These are phyloP conservation scores for Phytophthora crassamura DNA, from an alignment of 352 stramenopile genomes.

Conservation along the genomic window DNA sequence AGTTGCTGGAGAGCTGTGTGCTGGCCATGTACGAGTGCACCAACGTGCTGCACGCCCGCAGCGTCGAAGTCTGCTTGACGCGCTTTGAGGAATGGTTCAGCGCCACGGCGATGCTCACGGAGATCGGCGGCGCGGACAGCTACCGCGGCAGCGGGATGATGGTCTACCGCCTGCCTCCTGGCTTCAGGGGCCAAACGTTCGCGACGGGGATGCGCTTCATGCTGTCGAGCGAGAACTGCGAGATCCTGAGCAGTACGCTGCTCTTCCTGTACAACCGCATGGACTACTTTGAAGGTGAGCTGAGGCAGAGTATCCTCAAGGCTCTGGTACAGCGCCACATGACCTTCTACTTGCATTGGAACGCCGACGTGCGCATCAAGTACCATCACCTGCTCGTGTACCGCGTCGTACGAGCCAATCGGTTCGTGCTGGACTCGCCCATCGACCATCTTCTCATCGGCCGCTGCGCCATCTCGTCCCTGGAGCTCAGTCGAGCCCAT, in stretches of 20 bases:
- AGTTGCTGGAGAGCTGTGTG: conserved; percentile 70
- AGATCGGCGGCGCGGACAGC: conserved; percentile 26
- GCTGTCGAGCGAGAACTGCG: conserved; percentile 76
- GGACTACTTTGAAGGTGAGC: conserved; percentile 73
- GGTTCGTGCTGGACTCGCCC: conserved; percentile 66
- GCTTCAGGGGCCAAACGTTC: conserved; percentile 60
- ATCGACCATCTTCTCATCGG: conserved; percentile 77
- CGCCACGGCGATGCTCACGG: conserved; percentile 40
- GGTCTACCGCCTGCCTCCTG: conserved; percentile 52
- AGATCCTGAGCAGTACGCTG: conserved; percentile 69
- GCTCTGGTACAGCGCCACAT: conserved; percentile 80
- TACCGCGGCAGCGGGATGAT: conserved; percentile 33
- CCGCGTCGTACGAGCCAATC: conserved; percentile 61
- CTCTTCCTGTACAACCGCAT: conserved; percentile 80
- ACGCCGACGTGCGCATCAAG: conserved; percentile 66
- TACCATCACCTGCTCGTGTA: conserved; percentile 86
- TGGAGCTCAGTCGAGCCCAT: conserved; percentile 36
- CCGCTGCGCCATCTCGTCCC: conserved; percentile 48
- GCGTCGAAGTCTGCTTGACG: conserved; percentile 62
- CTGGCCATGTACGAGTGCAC: conserved; percentile 79
- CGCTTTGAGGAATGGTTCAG: conserved; percentile 80
- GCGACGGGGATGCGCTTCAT: conserved; percentile 69
- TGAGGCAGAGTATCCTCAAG: conserved; percentile 73
- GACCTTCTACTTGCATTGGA: conserved; percentile 82
- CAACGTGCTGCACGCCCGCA: conserved; percentile 71